Base-by-base conservation (phyloP, 2,329 filamentous ascomycete species). In the Aspergillus sp. region DNA sequence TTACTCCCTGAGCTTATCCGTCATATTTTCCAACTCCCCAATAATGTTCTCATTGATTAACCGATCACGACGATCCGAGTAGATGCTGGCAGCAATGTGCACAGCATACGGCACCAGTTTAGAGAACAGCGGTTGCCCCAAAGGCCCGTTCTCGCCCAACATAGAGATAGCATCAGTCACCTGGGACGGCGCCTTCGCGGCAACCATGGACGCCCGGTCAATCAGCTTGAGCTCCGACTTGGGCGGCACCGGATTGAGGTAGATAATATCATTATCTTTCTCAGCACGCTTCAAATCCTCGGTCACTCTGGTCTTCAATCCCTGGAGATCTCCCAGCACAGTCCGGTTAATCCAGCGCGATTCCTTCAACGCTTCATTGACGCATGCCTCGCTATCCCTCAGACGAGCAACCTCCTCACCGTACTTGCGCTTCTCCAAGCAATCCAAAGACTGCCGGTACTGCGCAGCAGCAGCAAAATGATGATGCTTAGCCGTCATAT, bases 381-480 rank as follows among this genome's bases (percentile, higher is more conserved):
- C 90, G 68, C 93, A 97, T 0, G 83, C 82, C 59, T 96, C 83
- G 57, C 92, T 91, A 70, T 98, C 94, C 48, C 86, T 84, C 54
- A 99, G 76, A 8, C 95, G 84, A 1, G 95, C 92, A 19, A 99
- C 89, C 79, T 99, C 95, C 73, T 99, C 95, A 51, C 95, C 95
- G 66, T 97, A 99, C 71, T 89, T 96, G 53, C 90, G 84, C 83
- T 96, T 98, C 77, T 98, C 95, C 13, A 99, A 76, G 67, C 91
- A 95, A 71, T 97, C 93, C 64, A 92, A 89, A 0, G 95, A 92
- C 25, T 94, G 92, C 13, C 95, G 84, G 69, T 94, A 98, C 73
- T 99, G 95, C 0, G 95, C 95, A 0, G 95, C 95, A 0, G 92
- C 94, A 1, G 94, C 93, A 77, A 99, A 98, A 76, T 98, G 95